Conservation (phyloP, 495 filamentous ascomycete genomes). For the Talaromyces thailandensis region DNA sequence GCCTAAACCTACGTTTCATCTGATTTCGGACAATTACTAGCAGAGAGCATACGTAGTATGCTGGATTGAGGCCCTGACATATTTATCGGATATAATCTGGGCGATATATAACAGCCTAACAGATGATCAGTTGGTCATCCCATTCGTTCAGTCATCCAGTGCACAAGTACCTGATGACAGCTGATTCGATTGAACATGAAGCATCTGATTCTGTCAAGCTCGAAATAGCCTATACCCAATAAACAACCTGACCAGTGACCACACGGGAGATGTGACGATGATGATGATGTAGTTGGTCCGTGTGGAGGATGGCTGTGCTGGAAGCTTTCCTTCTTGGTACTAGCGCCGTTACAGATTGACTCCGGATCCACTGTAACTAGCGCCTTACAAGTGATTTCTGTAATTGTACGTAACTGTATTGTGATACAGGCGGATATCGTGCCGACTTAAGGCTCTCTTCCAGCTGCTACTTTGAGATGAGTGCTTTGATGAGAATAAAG, state of each 20-base stretch:
- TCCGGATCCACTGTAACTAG: background rate
- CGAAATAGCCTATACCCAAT: background rate
- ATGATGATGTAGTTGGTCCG: constrained; percentile 2
- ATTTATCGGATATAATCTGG: background rate
- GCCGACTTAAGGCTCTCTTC: background rate
- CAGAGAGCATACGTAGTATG: background rate
- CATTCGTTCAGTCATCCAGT: background rate
- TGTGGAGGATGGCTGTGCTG: constrained; percentile 6
- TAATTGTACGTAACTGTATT: background rate
- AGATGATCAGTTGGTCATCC: background rate
- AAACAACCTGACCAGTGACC: background rate
- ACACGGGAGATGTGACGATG: background rate
- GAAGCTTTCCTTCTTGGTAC: background rate
- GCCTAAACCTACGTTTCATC: background rate
- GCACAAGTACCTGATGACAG: background rate
- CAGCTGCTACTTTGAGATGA: background rate
- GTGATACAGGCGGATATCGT: background rate
- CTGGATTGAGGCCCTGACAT: background rate
- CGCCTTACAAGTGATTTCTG: background rate
- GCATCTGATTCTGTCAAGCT: background rate
- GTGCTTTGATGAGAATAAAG: background rate
- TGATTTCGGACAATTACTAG: background rate
- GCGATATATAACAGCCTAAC: background rate
- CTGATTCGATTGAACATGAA: background rate
- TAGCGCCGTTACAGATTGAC: background rate